Evolutionary conservation across 306 rosid genomes (phyloP), one percentile per base, ranked within the genome.

Genomic region (Dicorynia guianensis): DNA sequence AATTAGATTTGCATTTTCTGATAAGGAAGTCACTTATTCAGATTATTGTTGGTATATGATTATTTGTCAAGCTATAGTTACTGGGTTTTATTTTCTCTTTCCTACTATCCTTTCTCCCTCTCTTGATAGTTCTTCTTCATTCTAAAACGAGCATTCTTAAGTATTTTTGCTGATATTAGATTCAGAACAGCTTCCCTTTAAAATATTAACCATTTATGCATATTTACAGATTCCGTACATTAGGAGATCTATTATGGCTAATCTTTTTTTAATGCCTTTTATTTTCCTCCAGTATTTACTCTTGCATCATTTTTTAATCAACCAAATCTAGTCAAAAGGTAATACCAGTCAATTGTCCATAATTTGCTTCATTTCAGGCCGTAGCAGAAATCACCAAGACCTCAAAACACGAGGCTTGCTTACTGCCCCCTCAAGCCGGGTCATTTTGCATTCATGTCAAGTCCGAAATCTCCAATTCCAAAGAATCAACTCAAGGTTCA

Each of bases 371-470:
- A 46, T 78, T 74, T 42, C 82, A 95, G 98, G 96, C 97, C 14
- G 90, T 89, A 72, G 92, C 84, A 67, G 98, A 95, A 87, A 89
- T 95, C 71, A 74, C 80, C 65, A 90, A 85, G 88, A 92, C 93
- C 60, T 85, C 94, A 46, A 95, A 89, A 79, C 86, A 73, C 6
- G 98, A 95, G 84, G 93, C 97, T 62, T 72, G 70, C 79, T 81
- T 75, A n/a, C 80, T 95, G 77, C 87, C 81, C 18, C 70, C 79
- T 42, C 89, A 83, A 81, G 92, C 96, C 43, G 89, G 89, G 88
- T 90, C 89, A 18, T 86, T 83, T 63, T 57, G 80, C 76, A 25
- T 54, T 67, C 80, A 92, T 80, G 95, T 87, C 78, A 80, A 80
- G 67, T 83, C 95, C 67, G 54, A 70, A 48, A 79, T 87, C 44